These are phyloP conservation scores for Sarocladium kiliense DNA, from an alignment of 2,329 filamentous ascomycete species.

Conservation along the genomic window DNA sequence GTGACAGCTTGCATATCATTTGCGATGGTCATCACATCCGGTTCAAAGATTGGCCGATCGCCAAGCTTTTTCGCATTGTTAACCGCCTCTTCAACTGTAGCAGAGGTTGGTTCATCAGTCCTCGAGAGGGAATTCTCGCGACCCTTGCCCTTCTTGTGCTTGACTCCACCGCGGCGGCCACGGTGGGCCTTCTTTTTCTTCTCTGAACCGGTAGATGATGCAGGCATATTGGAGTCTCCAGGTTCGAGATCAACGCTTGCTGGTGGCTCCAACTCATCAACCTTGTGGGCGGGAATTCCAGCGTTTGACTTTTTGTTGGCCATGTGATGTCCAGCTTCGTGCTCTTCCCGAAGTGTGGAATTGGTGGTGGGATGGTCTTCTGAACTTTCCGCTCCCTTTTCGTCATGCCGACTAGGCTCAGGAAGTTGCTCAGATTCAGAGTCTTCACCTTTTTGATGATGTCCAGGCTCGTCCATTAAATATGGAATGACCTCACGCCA, in stretches of 20 bases:
- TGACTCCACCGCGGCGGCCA: constrained; percentile 66
- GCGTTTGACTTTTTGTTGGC: neutral
- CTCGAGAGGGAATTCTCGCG: constrained; percentile 47
- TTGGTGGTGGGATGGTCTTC: too few relatives aligned
- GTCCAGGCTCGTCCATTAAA: neutral
- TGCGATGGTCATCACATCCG: constrained; percentile 54
- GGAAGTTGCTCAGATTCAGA: neutral
- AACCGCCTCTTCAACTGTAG: constrained; percentile 57
- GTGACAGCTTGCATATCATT: constrained; percentile 56
- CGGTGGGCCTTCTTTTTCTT: constrained; percentile 62
- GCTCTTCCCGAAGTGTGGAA: too few relatives aligned
- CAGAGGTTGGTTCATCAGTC: constrained; percentile 33
- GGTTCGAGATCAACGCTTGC: neutral
- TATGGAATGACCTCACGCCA: neutral
- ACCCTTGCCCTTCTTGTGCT: constrained; percentile 55
- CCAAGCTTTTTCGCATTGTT: constrained; percentile 55
- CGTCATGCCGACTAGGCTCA: neutral
- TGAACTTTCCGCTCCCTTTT: too few relatives aligned
- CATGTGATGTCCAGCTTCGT: too few relatives aligned
- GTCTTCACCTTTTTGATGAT: neutral
- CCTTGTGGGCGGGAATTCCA: neutral
- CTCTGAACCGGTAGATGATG: neutral
- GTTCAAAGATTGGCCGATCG: constrained; percentile 23
- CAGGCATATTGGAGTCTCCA: neutral
- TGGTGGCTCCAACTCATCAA: neutral